Evolutionary conservation across 1,139 yeast species (phyloP), one percentile per base, ranked within the genome.

Genomic region (Kodamaea fungicola): DNA sequence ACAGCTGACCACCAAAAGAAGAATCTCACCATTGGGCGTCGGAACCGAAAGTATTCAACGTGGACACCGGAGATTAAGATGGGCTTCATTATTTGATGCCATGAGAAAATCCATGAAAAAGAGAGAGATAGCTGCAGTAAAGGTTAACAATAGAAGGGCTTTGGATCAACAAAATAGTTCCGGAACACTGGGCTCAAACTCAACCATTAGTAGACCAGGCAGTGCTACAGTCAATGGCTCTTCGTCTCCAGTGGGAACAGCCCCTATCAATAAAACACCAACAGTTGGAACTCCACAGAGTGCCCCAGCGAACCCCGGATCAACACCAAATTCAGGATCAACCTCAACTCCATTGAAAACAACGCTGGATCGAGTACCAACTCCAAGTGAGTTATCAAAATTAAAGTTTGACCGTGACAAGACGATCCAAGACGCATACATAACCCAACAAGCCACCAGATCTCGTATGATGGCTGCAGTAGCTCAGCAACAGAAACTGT

Each of bases 81-180:
- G 95, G 97, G 96, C 96, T 0, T 85, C 96, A 35, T 84, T 92
- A 88, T 87, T 92, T 67, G 98, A 94, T 57, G 97, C 96, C 1
- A 83, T 92, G 67, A 72, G 97, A 41, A 90, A 89, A 61, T 73
- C 84, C 45, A 88, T 90, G 83, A 79, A 87, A 47, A 90, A 88
- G 56, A 74, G 97, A 34, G 98, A 92, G 57, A 59, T 59, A 28
- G 64, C 65, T 2, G 48, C 56, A 3, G 65, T 74, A 3, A 69
- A 70, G 45, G 47, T 61, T 35, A 59, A 55, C 35, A 62, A 61
- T 34, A 55, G 68, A 39, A 59, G 62, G 38, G 35, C 25, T 4
- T 13, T 31, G 9, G 10, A 12, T 5, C 13, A 13, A 2, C 58
- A 52, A 25, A 44, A 41, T 22, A 40, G 38, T 9, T 28, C 28